These are phyloP conservation scores for Sporisorium graminicola DNA, from an alignment of 1,284 basidiomycete species.

Conservation along the genomic window DNA sequence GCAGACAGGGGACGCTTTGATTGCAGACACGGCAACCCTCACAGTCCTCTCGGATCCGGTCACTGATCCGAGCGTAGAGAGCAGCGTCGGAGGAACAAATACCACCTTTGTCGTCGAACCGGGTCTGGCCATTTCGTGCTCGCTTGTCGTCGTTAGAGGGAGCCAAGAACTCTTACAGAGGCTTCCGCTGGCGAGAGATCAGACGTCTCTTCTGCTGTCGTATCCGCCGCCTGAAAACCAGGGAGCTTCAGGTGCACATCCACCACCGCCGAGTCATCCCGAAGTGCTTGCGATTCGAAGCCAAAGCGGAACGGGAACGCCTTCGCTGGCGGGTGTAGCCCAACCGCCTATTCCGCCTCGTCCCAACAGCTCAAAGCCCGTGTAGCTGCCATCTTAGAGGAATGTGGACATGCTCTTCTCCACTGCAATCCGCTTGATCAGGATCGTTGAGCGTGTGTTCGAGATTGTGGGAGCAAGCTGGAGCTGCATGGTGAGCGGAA, in stretches of 20 bases:
- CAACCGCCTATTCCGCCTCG: conserved; percentile 12
- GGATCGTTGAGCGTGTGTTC: background rate
- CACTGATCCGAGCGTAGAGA: background rate
- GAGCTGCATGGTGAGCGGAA: background rate
- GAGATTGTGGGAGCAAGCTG: background rate
- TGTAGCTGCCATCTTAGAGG: background rate
- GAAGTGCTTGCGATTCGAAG: conserved; percentile 9
- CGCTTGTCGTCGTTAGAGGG: conserved; percentile 21
- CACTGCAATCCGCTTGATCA: background rate
- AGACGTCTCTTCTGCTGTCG: too few relatives aligned
- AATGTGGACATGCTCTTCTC: background rate
- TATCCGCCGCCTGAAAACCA: too few relatives aligned
- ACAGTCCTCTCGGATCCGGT: conserved; percentile 21
- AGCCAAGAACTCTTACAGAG: background rate
- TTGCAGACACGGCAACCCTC: conserved; percentile 28
- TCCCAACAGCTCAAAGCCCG: background rate
- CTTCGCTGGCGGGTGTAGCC: background rate
- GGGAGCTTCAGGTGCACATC: background rate
- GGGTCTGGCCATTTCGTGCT: conserved; percentile 26
- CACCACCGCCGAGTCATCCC: conserved; percentile 13
- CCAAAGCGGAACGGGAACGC: background rate
- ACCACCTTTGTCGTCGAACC: conserved; percentile 22
- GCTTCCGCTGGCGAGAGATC: background rate
- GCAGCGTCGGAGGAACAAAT: conserved; percentile 12
- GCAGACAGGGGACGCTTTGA: background rate